Percentiles rank a stretch among this genome's conserved stretches.
phyloP scores from a whole-genome alignment of 768 basidiomycete genomes.

The Boletus reticulatus region DNA sequence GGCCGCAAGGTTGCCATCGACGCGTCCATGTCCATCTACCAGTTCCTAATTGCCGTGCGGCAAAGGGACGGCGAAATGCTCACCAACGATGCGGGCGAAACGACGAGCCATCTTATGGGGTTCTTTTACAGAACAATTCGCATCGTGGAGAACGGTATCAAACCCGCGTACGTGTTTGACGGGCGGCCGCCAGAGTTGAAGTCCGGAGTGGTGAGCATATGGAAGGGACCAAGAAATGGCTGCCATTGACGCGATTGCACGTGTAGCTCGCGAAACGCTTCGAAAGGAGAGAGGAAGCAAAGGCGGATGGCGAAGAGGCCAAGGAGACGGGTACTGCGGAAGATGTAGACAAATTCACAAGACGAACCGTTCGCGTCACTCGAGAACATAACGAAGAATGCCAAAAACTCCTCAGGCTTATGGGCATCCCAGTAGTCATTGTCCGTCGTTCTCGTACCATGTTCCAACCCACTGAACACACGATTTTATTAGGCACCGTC shows the following conservation, averaged over 20 bases:
- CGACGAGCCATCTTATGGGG: slow-evolving; percentile 98
- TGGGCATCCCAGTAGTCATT: slow-evolving; percentile 96
- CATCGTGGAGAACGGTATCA: slow-evolving; percentile 98
- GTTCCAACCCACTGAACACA: neutral
- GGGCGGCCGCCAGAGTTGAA: slow-evolving; percentile 98
- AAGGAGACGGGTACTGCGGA: slow-evolving; percentile 94
- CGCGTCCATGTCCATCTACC: slow-evolving; percentile 96
- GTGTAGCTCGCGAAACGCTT: slow-evolving; percentile 93
- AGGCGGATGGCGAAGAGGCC: slow-evolving; percentile 92
- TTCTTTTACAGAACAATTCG: slow-evolving; percentile 97
- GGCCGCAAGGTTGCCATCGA: slow-evolving; percentile 98
- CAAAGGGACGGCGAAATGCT: slow-evolving; percentile 96
- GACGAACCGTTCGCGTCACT: slow-evolving; percentile 93
- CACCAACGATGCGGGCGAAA: slow-evolving; percentile 96
- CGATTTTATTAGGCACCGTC: slow-evolving; percentile 76
- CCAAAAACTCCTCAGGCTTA: slow-evolving; percentile 76
- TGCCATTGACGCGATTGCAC: neutral
- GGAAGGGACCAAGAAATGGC: neutral
- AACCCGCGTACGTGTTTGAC: slow-evolving; percentile 97
- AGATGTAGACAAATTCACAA: slow-evolving; percentile 86
- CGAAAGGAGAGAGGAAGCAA: slow-evolving; percentile 86
- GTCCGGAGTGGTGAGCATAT: slow-evolving; percentile 81
- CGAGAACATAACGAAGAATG: slow-evolving; percentile 97
- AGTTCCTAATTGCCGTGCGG: slow-evolving; percentile 96
- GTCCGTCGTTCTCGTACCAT: slow-evolving; percentile 44